Evolutionary conservation across 2,329 filamentous ascomycete genomes (phyloP), one percentile per base, ranked within the genome.

Genomic region (Ramularia endophylla): DNA sequence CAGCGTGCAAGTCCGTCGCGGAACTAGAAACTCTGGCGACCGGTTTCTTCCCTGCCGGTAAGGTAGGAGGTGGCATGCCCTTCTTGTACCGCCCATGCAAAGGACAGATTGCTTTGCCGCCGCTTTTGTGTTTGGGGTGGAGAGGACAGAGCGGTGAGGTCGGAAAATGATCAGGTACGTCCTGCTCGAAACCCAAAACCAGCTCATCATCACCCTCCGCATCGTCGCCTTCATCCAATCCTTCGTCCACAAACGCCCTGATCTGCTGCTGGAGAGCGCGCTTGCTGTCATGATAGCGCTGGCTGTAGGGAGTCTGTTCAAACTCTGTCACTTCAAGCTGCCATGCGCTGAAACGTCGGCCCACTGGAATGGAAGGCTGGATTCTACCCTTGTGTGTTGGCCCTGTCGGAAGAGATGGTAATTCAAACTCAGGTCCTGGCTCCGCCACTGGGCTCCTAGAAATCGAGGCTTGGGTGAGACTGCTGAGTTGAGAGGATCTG

Each of bases 161-260:
- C 11, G 63, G 63, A 8, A 70, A 46, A 49, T 71, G 68, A 41
- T 71, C 68, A 2, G 67, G 67, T 8, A 68, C 53, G 34, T 65
- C 58, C 7, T 63, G 43, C 18, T 64, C 61, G 44, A 65, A 58
- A 11, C 54, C 51, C 27, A 54, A 41, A 7, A 48, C 36, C 2
- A 49, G 44, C 13, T 56, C 48, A 8, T 55, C 50, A 19, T 45
- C 48, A 9, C 37, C 44, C 15, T 50, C 46, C 9, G 51, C 51
- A 20, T 52, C 46, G 17, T 53, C 52, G 29, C 50, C 44, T 17
- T 53, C 48, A 12, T 48, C 45, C 16, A 57, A 41, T 8, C 48
- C 49, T 18, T 56, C 49, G 8, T 55, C 52, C 13, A 61, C 32
- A 30, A 51, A 46, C 3, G 47, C 36, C 11, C 56, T 52, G 19